These are phyloP conservation scores for Salix koriyanagi DNA, from an alignment of 345 rosid genomes.

Conservation along the genomic window DNA sequence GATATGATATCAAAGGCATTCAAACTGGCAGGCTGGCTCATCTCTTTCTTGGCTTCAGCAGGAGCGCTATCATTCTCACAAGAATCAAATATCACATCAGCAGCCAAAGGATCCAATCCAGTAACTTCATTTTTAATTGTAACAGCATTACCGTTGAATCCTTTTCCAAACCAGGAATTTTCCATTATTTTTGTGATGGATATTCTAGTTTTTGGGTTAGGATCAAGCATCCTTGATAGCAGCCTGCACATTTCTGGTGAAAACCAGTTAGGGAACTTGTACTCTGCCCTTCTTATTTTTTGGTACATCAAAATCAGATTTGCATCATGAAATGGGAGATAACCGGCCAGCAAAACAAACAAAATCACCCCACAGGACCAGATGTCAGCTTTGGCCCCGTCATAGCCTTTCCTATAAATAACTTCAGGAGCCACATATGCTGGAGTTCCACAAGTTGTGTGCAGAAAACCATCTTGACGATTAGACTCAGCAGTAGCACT, in stretches of 20 bases:
- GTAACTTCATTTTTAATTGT: neutral
- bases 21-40: slow-evolving; percentile 7
- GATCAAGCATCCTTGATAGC: slow-evolving; percentile 15
- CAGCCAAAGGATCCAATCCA: neutral
- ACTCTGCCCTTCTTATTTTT: slow-evolving; percentile 19
- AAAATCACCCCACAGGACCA: slow-evolving; percentile 24
- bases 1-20: slow-evolving; percentile 24
- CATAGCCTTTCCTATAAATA: slow-evolving; percentile 10
- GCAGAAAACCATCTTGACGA: slow-evolving; percentile 11
- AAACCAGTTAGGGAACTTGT: slow-evolving; percentile 16
- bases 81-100: neutral
- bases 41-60: slow-evolving; percentile 2
- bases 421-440: slow-evolving; percentile 17
- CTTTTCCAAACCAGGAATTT: slow-evolving; percentile 15
- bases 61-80: neutral
- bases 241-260: slow-evolving; percentile 8
- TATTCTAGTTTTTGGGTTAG: slow-evolving; percentile 3
- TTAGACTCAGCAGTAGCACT: slow-evolving; percentile 3
- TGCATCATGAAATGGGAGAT: slow-evolving; percentile 19
- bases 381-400: slow-evolving; percentile 21
- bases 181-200: slow-evolving; percentile 12
- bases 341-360: slow-evolving; percentile 19
- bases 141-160: neutral
- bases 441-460: slow-evolving; percentile 14
- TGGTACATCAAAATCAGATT: slow-evolving; percentile 12